Conservation (phyloP, 306 rosid species). For the Malus sylvestris region DNA sequence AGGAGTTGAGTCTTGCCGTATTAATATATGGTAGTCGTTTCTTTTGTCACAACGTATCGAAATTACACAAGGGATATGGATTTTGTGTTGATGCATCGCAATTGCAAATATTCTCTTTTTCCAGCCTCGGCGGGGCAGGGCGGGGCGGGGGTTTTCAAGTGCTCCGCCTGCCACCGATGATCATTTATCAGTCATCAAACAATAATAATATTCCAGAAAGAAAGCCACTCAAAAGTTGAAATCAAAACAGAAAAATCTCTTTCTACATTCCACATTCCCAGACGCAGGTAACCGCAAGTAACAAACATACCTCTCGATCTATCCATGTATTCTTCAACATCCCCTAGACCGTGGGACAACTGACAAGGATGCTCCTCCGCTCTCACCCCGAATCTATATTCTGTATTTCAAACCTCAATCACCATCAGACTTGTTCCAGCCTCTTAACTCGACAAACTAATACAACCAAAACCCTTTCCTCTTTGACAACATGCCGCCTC, state of each 20-base stretch:
- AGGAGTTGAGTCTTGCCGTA: no score
- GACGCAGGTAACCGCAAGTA: neutral
- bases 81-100: no score
- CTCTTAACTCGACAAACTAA: slow-evolving; percentile 18
- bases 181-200: neutral
- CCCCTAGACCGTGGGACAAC: slow-evolving; percentile 3
- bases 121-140: no score
- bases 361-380: neutral
- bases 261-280: neutral
- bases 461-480: slow-evolving; percentile 20
- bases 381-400: neutral
- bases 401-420: slow-evolving; percentile 31
- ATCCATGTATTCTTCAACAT: slow-evolving; percentile 17
- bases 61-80: no score
- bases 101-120: no score
- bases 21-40: no score
- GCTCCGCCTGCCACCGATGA: neutral
- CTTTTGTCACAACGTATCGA: no score
- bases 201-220: neutral
- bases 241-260: neutral
- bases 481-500: slow-evolving; percentile 30
- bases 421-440: slow-evolving; percentile 21
- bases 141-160: neutral
- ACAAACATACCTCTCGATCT: slow-evolving; percentile 2
- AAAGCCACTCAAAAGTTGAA: neutral